A percentile compares a stretch with the other conserved stretches of the same genome.
Evolutionary conservation across 495 filamentous ascomycete genomes (phyloP).

Genomic region (Aspergillus wentii): DNA sequence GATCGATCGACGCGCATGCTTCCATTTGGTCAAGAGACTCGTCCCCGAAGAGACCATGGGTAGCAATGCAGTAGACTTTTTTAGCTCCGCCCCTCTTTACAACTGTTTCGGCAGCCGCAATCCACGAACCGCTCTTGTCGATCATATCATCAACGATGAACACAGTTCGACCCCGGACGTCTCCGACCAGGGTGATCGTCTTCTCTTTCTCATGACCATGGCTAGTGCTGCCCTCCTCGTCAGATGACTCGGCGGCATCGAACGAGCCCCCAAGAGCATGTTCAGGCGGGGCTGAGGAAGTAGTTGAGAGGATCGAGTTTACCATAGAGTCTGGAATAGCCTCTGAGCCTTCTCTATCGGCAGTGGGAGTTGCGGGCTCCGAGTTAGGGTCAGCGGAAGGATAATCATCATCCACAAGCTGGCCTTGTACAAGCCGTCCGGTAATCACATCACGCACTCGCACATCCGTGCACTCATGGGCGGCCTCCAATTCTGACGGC

Average conservation of each 20-base stretch:
- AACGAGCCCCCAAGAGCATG: conserved; percentile 78
- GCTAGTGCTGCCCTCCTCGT: conserved; percentile 76
- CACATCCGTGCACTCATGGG: conserved; percentile 74
- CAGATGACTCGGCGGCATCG: conserved; percentile 72
- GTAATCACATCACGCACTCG: conserved; percentile 87
- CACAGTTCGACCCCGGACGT: conserved; percentile 79
- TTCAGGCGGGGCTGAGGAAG: conserved; percentile 45
- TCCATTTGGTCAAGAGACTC: conserved; percentile 89
- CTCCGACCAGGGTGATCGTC: conserved; percentile 93
- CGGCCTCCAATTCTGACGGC: conserved; percentile 43
- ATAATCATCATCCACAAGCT: conserved; percentile 92
- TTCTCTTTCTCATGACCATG: conserved; percentile 73
- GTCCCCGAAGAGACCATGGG: conserved; percentile 88
- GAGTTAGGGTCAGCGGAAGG: conserved; percentile 59
- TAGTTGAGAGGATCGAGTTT: conserved; percentile 58
- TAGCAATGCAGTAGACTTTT: conserved; percentile 96
- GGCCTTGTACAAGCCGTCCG: conserved; percentile 88
- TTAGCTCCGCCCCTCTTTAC: conserved; percentile 87
- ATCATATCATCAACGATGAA: conserved; percentile 99
- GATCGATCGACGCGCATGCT: conserved; percentile 83
- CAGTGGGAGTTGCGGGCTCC: conserved; percentile 42
- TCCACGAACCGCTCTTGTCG: conserved; percentile 94
- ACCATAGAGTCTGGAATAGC: conserved; percentile 57
- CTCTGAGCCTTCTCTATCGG: no score
- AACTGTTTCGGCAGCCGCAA: conserved; percentile 96